Base-by-base conservation (phyloP, 1,284 basidiomycete genomes). In the Heterobasidion occidentale region DNA sequence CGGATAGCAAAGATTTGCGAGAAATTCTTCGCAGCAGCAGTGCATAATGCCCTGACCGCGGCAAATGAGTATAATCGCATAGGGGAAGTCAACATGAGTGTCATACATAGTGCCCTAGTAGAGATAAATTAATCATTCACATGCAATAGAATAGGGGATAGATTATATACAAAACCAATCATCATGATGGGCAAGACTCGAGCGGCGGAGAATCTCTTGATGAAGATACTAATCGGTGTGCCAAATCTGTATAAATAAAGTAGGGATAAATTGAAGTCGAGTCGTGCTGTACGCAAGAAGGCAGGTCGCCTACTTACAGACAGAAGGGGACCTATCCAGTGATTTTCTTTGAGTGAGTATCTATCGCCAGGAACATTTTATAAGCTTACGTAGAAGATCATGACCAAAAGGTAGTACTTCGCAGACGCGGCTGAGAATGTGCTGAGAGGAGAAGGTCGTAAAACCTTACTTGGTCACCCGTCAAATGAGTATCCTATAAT, bases 1-100 rank as follows among this genome's bases (percentile, higher is more conserved):
- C 76, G 71, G 46, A 77, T 76, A 9, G 74, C 74, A 54, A 77
- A 75, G 42, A 77, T 71, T 61, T 77, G 72, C 71, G 36, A 56
- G 9, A 53, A 53, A 27, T 53, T 53, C 52, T 53, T 53, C 38
- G 52, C 52, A 4, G 52, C 52, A 8, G 52, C 52, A 5, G 52
- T 53, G 44, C 52, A 53, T 15, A 53, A 36, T 11, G 52, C 52
- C 52, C 33, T 51, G 50, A n/a, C 35, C 27, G 27, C 27, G 27
- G 27, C 27, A 6, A 27, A 4, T 27, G 6, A 27, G 27, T 27
- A 27, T 6, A 27, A 27, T 4, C 27, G 27, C 27, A 27, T 27
- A 27, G 27, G 27, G 27, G 27, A 27, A 27, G 9, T 17, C 15
- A n/a, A 42, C n/a, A 7, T 17, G 17, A 27, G 47, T 27, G n/a